Conservation (phyloP, 176 grass and related monocot genomes). For the Rhynchospora pubera region DNA sequence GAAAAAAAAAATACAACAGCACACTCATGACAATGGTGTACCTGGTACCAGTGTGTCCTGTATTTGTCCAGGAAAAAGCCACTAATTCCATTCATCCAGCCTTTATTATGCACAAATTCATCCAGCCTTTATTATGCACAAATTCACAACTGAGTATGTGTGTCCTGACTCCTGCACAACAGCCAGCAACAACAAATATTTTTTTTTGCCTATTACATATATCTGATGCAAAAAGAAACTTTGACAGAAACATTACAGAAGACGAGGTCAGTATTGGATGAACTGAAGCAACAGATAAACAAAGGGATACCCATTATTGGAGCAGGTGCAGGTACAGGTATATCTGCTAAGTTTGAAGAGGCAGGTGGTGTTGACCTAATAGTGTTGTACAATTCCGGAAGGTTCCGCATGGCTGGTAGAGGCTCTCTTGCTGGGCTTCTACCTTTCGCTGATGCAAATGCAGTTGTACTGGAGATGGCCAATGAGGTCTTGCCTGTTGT, state of each 20-base stretch:
- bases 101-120: too few relatives aligned
- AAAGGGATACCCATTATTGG: constrained; percentile 78
- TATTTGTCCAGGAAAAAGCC: too few relatives aligned
- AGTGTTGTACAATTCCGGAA: constrained; percentile 86
- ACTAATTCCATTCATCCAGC: too few relatives aligned
- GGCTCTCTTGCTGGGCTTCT: constrained; percentile 84
- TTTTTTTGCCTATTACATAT: not conserved
- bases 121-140: too few relatives aligned
- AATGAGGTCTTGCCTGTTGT: constrained; percentile 87
- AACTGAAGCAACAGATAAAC: constrained; percentile 63
- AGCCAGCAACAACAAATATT: too few relatives aligned
- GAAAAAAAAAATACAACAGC: too few relatives aligned
- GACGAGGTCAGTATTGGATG: constrained; percentile 49
- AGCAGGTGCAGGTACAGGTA: constrained; percentile 85
- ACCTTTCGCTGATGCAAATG: constrained; percentile 90
- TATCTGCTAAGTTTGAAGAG: constrained; percentile 98
- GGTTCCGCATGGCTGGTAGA: constrained; percentile 90
- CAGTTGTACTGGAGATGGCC: constrained; percentile 90
- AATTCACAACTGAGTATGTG: too few relatives aligned
- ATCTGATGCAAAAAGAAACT: not conserved
- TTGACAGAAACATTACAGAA: constrained; percentile 61
- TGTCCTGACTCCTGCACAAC: too few relatives aligned
- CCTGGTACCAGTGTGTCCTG: too few relatives aligned
- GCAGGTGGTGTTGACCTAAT: constrained; percentile 89
- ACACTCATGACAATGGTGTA: too few relatives aligned